Conservation (phyloP, 805 yeast species). For the Metschnikowia rubicola region DNA sequence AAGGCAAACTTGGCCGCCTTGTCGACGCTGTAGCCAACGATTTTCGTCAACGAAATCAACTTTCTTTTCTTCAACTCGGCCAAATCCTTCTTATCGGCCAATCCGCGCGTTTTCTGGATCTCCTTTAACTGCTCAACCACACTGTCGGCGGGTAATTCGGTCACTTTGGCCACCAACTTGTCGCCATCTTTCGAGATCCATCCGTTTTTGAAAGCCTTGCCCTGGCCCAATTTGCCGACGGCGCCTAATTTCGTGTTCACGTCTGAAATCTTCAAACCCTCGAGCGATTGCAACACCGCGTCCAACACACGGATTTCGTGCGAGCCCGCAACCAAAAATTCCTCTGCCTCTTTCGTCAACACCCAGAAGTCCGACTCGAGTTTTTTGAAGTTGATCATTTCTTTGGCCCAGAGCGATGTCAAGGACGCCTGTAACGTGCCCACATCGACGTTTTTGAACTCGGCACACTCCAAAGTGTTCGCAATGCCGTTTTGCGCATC, state of each 20-base stretch:
- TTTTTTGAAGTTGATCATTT: slow-evolving; percentile 71
- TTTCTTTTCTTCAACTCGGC: slow-evolving; percentile 93
- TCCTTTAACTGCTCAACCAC: slow-evolving; percentile 62
- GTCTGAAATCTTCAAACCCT: slow-evolving; percentile 79
- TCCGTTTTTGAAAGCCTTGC: slow-evolving; percentile 94
- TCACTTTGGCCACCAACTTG: slow-evolving; percentile 60
- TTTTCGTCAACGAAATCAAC: slow-evolving; percentile 66
- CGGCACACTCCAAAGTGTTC: slow-evolving; percentile 56
- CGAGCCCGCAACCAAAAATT: slow-evolving; percentile 76
- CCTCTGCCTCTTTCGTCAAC: slow-evolving; percentile 77
- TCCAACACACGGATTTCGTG: slow-evolving; percentile 81
- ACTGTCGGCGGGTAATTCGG: slow-evolving; percentile 57
- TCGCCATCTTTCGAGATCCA: slow-evolving; percentile 93
- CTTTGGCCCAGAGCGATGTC: slow-evolving; percentile 78
- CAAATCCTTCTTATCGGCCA: slow-evolving; percentile 62
- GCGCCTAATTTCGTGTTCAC: slow-evolving; percentile 69
- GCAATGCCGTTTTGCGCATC: slow-evolving; percentile 54
- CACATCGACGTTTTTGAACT: slow-evolving; percentile 63
- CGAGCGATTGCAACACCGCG: slow-evolving; percentile 69
- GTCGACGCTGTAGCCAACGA: slow-evolving; percentile 65
- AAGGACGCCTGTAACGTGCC: slow-evolving; percentile 75
- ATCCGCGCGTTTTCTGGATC: slow-evolving; percentile 53
- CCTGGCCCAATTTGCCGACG: slow-evolving; percentile 90
- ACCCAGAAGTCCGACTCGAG: slow-evolving; percentile 74
- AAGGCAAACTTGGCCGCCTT: slow-evolving; percentile 86